phyloP scores from a whole-genome alignment of 768 basidiomycete genomes.

The Roridomyces roridus region DNA sequence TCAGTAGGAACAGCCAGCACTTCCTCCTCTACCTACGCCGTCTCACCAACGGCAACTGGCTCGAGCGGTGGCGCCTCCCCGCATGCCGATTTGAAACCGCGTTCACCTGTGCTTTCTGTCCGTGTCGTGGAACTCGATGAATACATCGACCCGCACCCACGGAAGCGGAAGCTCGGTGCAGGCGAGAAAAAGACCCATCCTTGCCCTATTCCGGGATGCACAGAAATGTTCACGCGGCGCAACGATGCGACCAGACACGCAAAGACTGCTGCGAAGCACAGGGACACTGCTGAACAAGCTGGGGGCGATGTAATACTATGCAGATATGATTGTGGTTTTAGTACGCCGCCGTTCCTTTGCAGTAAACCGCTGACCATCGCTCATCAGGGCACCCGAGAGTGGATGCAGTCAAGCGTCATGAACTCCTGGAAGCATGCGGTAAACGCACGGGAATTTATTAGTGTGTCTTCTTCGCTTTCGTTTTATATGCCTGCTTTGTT shows the following conservation, averaged over 20 bases:
- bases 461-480: neutral
- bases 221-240: conserved; percentile 30
- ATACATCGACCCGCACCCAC: neutral
- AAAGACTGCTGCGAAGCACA: conserved; percentile 31
- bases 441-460: conserved; percentile 20
- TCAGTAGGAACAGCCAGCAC: conserved; percentile 10
- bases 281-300: conserved; percentile 3
- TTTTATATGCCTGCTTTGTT: too few relatives aligned
- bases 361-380: too few relatives aligned
- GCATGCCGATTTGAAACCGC: too few relatives aligned
- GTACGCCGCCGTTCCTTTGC: too few relatives aligned
- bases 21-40: conserved; percentile 12
- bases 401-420: conserved; percentile 17
- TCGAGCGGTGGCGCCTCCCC: too few relatives aligned
- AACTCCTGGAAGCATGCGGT: conserved; percentile 5
- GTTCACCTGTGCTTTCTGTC: neutral
- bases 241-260: conserved; percentile 32
- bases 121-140: neutral
- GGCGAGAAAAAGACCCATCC: conserved; percentile 8
- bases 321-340: conserved; percentile 9
- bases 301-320: conserved; percentile 24
- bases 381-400: conserved; percentile 4
- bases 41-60: conserved; percentile 9
- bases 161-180: neutral
- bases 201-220: conserved; percentile 31